phyloP scores from a whole-genome alignment of 192 early-diverging fungal species.

The Coemansia sp. region DNA sequence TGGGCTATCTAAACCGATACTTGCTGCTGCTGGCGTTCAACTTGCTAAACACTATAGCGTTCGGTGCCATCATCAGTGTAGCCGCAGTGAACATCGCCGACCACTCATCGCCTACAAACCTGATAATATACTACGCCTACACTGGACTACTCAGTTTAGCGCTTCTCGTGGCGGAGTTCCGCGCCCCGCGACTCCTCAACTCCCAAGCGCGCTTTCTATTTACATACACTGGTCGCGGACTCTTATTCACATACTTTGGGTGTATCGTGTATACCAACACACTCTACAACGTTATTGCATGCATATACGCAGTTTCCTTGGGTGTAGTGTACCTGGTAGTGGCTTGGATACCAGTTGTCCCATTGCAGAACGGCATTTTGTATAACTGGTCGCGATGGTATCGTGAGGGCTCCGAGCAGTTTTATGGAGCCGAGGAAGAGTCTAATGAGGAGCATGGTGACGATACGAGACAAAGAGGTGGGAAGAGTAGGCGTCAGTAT shows the following conservation, averaged over 20 bases:
- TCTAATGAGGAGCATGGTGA: not conserved
- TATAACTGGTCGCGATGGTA: conserved; percentile 55
- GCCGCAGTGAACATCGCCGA: conserved; percentile 48
- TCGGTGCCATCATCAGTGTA: conserved; percentile 47
- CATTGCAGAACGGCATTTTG: conserved; percentile 43
- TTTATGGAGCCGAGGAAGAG: conserved; percentile 15
- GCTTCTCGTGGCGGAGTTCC: conserved; percentile 60
- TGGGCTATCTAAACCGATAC: conserved; percentile 52
- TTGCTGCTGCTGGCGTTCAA: conserved; percentile 54
- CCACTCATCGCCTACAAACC: conserved; percentile 51
- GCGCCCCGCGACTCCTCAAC: conserved; percentile 46
- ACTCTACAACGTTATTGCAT: conserved; percentile 57
- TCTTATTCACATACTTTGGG: conserved; percentile 64
- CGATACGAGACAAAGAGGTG: not conserved
- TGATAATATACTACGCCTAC: conserved; percentile 59
- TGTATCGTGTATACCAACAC: conserved; percentile 58
- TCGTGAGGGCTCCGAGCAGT: conserved; percentile 24
- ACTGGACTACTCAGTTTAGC: conserved; percentile 51
- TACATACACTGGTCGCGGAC: conserved; percentile 62
- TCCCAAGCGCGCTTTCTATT: conserved; percentile 61
- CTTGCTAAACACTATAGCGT: conserved; percentile 52
- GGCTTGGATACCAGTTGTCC: conserved; percentile 56
- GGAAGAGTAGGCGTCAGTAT: not conserved
- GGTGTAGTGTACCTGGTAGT: conserved; percentile 62
- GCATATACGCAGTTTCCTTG: conserved; percentile 52